Conservation (phyloP, 2,329 filamentous ascomycete species). For the Arthrobotrys sinensis region DNA sequence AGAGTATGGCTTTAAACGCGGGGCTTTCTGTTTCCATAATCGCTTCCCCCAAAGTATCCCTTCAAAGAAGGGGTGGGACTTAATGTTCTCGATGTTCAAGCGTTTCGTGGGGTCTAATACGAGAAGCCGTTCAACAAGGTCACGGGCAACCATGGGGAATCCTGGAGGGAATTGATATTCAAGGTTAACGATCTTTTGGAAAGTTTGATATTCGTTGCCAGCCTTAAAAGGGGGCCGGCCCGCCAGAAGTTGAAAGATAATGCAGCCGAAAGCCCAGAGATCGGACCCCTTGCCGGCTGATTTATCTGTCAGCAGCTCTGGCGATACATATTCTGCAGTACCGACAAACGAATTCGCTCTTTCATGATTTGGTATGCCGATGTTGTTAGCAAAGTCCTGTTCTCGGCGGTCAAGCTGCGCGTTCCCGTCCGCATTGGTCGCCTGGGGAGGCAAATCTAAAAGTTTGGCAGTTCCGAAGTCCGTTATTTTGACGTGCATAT, state of each 20-base stretch:
- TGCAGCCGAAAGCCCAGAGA: slow-evolving; percentile 98
- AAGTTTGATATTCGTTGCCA: slow-evolving; percentile 94
- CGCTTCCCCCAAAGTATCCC: slow-evolving; percentile 86
- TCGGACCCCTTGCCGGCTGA: slow-evolving; percentile 98
- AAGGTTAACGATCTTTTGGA: slow-evolving; percentile 95
- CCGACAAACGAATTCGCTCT: slow-evolving; percentile 95
- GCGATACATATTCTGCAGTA: slow-evolving; percentile 97
- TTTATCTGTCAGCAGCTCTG: slow-evolving; percentile 95
- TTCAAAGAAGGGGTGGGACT: slow-evolving; percentile 95
- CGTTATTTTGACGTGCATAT: slow-evolving; percentile 98
- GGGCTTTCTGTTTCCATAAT: slow-evolving; percentile 91
- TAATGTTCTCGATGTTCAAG: slow-evolving; percentile 94
- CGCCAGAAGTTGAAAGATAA: slow-evolving; percentile 94
- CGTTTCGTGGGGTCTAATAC: slow-evolving; percentile 88
- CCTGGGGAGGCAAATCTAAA: slow-evolving; percentile 73
- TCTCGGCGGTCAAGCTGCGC: slow-evolving; percentile 69
- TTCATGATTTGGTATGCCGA: slow-evolving; percentile 74
- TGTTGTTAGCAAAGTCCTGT: slow-evolving; percentile 61
- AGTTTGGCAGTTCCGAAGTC: slow-evolving; percentile 99
- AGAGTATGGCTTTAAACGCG: slow-evolving; percentile 85
- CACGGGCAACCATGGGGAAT: slow-evolving; percentile 87
- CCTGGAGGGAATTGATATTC: slow-evolving; percentile 94
- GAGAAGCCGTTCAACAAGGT: slow-evolving; percentile 89
- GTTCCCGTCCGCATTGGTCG: slow-evolving; percentile 67
- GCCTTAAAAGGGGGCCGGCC: slow-evolving; percentile 98